Conservation (phyloP, 2,329 filamentous ascomycete genomes). For the Escovopsis sp. region DNA sequence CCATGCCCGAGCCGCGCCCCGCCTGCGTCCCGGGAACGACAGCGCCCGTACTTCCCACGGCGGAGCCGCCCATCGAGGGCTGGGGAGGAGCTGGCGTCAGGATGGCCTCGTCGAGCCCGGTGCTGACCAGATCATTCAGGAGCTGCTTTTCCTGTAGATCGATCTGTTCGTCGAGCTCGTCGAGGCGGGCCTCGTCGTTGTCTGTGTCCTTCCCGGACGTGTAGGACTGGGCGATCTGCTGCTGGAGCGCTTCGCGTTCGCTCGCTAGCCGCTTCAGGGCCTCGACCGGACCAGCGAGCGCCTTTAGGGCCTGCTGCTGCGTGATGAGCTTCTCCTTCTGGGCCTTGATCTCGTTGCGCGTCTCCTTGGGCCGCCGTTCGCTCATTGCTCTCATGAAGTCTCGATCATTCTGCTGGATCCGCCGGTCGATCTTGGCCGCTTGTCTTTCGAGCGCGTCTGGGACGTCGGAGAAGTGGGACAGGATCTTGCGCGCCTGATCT, state of each 20-base stretch:
- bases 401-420: conserved; percentile 30
- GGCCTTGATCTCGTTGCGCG: conserved; percentile 30
- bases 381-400: conserved; percentile 32
- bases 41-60: conserved; percentile 6
- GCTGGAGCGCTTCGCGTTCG: conserved; percentile 30
- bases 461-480: conserved; percentile 16
- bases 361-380: conserved; percentile 28
- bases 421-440: conserved; percentile 22
- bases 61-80: neutral
- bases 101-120: conserved; percentile 28
- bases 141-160: conserved; percentile 28
- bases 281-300: conserved; percentile 25
- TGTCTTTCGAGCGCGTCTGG: conserved; percentile 19
- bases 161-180: conserved; percentile 30
- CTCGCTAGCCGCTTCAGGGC: conserved; percentile 25
- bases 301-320: conserved; percentile 29
- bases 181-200: conserved; percentile 33
- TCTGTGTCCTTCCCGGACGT: conserved; percentile 34
- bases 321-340: conserved; percentile 32
- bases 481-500: conserved; percentile 14
- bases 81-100: conserved; percentile 13
- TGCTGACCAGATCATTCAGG: conserved; percentile 24
- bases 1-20: conserved; percentile 9
- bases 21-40: conserved; percentile 31
- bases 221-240: conserved; percentile 34